Conservation (phyloP, 1,139 yeast species). For the Magnusiomyces ingens region DNA sequence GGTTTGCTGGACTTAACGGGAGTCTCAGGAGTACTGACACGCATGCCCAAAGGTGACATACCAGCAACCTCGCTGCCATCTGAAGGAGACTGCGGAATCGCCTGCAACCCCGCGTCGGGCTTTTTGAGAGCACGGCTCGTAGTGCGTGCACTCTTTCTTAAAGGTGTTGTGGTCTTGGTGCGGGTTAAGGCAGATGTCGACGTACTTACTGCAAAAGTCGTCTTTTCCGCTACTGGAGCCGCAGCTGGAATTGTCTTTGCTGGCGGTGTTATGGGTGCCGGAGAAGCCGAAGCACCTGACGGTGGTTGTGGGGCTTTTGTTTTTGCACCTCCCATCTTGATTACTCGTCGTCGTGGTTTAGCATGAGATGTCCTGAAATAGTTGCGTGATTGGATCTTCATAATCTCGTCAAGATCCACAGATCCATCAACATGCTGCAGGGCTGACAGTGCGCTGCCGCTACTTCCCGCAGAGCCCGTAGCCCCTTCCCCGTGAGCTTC, state of each 20-base stretch:
- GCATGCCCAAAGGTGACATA: too few species aligned
- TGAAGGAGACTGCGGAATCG: too few species aligned
- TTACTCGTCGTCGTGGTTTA: conserved; percentile 30
- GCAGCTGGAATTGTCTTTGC: neutral
- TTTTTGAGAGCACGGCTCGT: too few species aligned
- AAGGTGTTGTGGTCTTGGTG: neutral
- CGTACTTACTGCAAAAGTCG: too few species aligned
- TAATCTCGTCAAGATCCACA: conserved; percentile 27
- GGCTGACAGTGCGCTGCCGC: conserved; percentile 3
- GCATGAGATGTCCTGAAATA: conserved; percentile 22
- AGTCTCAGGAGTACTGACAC: too few species aligned
- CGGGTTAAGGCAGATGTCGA: neutral
- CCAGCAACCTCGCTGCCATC: too few species aligned
- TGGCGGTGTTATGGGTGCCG: neutral
- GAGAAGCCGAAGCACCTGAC: conserved; percentile 2
- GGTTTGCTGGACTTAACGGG: too few species aligned
- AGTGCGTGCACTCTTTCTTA: neutral
- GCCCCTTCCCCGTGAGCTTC: conserved; percentile 20
- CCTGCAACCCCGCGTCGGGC: too few species aligned
- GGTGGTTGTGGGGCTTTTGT: conserved; percentile 9
- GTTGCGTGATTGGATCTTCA: conserved; percentile 25
- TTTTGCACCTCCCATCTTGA: conserved; percentile 20
- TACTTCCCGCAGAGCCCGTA: conserved; percentile 8
- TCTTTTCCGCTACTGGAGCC: too few species aligned
- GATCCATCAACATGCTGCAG: conserved; percentile 21